These are phyloP conservation scores for Oryza coarctata DNA, from an alignment of 176 grass and related monocot species.

Conservation along the genomic window DNA sequence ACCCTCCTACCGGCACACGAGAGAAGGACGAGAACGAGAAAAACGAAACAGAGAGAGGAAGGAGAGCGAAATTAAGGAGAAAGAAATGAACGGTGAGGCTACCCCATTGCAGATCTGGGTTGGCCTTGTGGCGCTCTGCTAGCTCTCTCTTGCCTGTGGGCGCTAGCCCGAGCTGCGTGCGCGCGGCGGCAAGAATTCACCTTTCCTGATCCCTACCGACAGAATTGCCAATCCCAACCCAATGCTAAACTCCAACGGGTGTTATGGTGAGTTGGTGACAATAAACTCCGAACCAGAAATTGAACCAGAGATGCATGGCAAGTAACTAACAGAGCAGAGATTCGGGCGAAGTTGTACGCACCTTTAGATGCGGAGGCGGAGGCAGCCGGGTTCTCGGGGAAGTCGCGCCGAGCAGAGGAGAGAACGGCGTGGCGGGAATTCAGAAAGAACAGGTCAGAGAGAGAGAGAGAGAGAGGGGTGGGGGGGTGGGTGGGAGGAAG, in stretches of 20 bases:
- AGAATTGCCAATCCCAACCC: neutral
- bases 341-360: neutral
- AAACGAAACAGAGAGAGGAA: neutral
- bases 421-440: conserved; percentile 5
- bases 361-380: conserved; percentile 5
- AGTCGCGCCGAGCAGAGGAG: conserved; percentile 4
- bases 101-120: conserved; percentile 39
- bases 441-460: neutral
- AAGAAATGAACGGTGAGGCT: neutral
- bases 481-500: neutral
- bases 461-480: neutral
- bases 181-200: neutral
- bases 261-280: neutral
- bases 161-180: neutral
- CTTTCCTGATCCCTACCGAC: neutral
- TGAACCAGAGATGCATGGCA: neutral
- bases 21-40: neutral
- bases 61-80: neutral
- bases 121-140: neutral
- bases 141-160: neutral
- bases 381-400: neutral
- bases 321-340: neutral
- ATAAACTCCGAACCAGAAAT: neutral
- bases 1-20: neutral
- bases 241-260: neutral